Percentiles rank a stretch among this genome's conserved stretches.
These are phyloP conservation scores for Chalaropsis ovoidea DNA, from an alignment of 2,329 filamentous ascomycete species.

Conservation along the genomic window DNA sequence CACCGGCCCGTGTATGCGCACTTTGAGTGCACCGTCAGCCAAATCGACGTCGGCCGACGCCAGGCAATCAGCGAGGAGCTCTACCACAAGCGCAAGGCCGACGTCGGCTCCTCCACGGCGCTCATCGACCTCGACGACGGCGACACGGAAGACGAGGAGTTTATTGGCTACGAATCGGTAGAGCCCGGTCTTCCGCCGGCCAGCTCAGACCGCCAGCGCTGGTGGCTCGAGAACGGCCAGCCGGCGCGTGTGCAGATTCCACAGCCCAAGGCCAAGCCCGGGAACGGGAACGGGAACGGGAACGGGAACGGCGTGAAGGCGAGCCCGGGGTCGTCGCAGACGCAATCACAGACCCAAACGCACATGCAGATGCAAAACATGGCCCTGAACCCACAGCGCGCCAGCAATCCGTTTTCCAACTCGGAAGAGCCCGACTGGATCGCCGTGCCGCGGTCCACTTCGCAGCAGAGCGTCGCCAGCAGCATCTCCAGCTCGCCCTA, in stretches of 20 bases:
- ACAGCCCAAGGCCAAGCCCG: constrained; percentile 43
- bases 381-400: constrained; percentile 60
- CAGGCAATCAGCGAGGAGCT: constrained; percentile 63
- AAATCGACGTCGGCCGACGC: constrained; percentile 65
- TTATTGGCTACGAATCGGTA: constrained; percentile 71
- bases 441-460: constrained; percentile 46
- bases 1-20: constrained; percentile 89
- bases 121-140: constrained; percentile 38
- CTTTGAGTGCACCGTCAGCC: constrained; percentile 73
- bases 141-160: constrained; percentile 65
- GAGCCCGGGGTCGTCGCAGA: constrained; percentile 25
- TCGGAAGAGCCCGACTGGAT: constrained; percentile 80
- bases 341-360: neutral
- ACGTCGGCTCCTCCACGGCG: constrained; percentile 54
- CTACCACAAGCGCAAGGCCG: constrained; percentile 57
- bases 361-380: constrained; percentile 32
- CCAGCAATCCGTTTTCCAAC: constrained; percentile 67
- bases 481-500: constrained; percentile 51
- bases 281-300: neutral
- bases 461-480: constrained; percentile 44
- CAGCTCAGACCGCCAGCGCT: constrained; percentile 58
- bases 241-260: constrained; percentile 63
- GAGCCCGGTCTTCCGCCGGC: constrained; percentile 64
- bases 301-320: constrained; percentile 34
- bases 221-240: constrained; percentile 61